Evolutionary conservation across 306 rosid species (phyloP).

Genomic region (Vicia faba): DNA sequence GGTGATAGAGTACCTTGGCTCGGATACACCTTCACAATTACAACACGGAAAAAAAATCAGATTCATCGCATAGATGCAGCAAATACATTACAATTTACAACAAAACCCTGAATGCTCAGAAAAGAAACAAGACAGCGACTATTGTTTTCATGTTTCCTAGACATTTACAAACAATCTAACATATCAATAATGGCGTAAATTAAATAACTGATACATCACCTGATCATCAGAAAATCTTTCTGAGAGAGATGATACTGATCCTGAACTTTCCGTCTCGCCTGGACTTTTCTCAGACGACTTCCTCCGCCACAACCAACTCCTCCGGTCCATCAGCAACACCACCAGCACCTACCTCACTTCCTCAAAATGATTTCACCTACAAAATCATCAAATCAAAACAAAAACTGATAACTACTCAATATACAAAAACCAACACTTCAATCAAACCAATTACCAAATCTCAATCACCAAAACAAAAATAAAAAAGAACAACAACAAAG

Average conservation of each 20-base stretch:
- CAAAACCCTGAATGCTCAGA: slow-evolving; percentile 6
- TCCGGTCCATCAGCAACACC: slow-evolving; percentile 59
- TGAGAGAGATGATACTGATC: slow-evolving; percentile 73
- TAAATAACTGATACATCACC: background rate
- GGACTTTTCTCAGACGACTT: slow-evolving; percentile 78
- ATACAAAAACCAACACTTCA: slow-evolving; percentile 5
- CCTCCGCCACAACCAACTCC: slow-evolving; percentile 84
- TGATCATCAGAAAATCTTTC: slow-evolving; percentile 82
- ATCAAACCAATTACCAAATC: background rate
- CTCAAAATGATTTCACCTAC: slow-evolving; percentile 40
- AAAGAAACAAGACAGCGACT: slow-evolving; percentile 11
- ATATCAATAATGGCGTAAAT: slow-evolving; percentile 25
- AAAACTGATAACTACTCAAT: slow-evolving; percentile 15
- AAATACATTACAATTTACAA: background rate
- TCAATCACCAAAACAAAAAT: slow-evolving; percentile 11
- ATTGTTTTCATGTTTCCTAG: slow-evolving; percentile 29
- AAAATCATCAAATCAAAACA: slow-evolving; percentile 37
- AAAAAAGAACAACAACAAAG: background rate
- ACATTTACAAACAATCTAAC: slow-evolving; percentile 7
- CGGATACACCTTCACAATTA: slow-evolving; percentile 52
- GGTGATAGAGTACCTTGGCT: slow-evolving; percentile 57
- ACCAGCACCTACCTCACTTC: slow-evolving; percentile 36
- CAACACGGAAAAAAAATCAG: slow-evolving; percentile 35
- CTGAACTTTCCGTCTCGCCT: slow-evolving; percentile 79
- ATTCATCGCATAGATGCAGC: background rate